These are phyloP conservation scores for Syzygium grande DNA, from an alignment of 345 rosid species.

Conservation along the genomic window DNA sequence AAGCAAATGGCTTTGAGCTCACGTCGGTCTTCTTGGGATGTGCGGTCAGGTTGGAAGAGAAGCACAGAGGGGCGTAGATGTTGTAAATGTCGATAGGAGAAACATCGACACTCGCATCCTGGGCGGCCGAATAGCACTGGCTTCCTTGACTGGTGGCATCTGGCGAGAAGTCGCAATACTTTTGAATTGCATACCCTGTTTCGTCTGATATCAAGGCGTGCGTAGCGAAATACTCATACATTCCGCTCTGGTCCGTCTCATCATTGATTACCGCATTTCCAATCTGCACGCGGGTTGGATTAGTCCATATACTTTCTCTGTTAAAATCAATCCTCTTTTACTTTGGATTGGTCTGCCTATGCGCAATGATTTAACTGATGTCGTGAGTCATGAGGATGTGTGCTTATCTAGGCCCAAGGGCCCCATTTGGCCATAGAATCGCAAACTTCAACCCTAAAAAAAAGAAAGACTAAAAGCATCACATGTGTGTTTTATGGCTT, in stretches of 20 bases:
- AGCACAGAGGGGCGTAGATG: conserved; percentile 72
- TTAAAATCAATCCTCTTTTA: too few species aligned
- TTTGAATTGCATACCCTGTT: conserved; percentile 10
- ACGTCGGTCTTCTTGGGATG: conserved; percentile 35
- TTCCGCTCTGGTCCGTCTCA: conserved; percentile 60
- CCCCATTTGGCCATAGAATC: background rate
- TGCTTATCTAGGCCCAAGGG: background rate
- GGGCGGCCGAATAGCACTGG: conserved; percentile 28
- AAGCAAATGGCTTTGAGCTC: background rate
- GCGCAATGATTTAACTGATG: background rate
- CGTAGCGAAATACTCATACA: conserved; percentile 52
- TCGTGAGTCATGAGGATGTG: background rate
- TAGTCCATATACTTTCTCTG: conserved; percentile 7
- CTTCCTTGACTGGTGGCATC: conserved; percentile 10
- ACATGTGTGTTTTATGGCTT: background rate
- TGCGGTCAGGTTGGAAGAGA: conserved; percentile 35
- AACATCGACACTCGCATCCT: conserved; percentile 4
- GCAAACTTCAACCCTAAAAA: background rate
- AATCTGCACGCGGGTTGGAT: conserved; percentile 25
- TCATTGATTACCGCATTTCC: conserved; percentile 85
- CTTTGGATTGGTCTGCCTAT: background rate
- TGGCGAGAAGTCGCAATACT: conserved; percentile 44
- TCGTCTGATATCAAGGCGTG: conserved; percentile 65
- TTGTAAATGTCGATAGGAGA: conserved; percentile 46
- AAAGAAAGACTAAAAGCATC: background rate